phyloP scores from a whole-genome alignment of 352 stramenopile species.

The Pythium dissimile region DNA sequence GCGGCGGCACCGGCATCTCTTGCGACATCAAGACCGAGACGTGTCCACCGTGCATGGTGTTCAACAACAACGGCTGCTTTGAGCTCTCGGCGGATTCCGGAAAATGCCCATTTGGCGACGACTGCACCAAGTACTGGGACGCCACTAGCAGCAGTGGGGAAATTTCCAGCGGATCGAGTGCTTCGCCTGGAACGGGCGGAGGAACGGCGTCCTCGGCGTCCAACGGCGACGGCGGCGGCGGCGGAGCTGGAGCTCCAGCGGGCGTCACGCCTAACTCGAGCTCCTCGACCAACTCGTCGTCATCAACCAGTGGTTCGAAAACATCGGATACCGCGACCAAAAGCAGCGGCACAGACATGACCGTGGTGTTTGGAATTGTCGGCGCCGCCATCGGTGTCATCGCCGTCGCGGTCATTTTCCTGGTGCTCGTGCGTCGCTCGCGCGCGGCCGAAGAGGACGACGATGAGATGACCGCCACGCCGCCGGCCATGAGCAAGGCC shows the following conservation, averaged over 20 bases:
- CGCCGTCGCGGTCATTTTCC: constrained; percentile 71
- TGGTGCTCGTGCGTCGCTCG: constrained; percentile 71
- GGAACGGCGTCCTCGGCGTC: constrained; percentile 3
- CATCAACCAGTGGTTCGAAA: background rate
- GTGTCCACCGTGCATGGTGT: constrained; percentile 36
- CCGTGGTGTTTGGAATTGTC: constrained; percentile 73
- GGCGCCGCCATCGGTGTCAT: constrained; percentile 76
- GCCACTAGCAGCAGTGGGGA: background rate
- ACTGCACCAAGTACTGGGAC: constrained; percentile 24
- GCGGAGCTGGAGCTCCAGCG: constrained; percentile 5
- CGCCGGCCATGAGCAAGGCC: constrained; percentile 5
- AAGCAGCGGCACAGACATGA: constrained; percentile 49
- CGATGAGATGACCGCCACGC: constrained; percentile 30
- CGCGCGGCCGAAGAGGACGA: constrained; percentile 58
- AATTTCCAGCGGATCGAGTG: constrained; percentile 8
- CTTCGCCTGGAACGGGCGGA: constrained; percentile 19
- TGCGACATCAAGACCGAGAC: constrained; percentile 23
- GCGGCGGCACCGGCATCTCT: background rate
- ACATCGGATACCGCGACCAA: background rate
- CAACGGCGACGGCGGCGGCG: background rate
- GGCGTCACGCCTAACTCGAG: background rate
- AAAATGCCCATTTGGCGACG: constrained; percentile 28
- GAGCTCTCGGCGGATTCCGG: background rate
- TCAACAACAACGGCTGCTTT: constrained; percentile 32
- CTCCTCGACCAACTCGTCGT: constrained; percentile 2